Percentiles rank a stretch among this genome's conserved stretches.
These are phyloP conservation scores for Pleurotus salmoneostramineus DNA, from an alignment of 768 basidiomycete species.

Conservation along the genomic window DNA sequence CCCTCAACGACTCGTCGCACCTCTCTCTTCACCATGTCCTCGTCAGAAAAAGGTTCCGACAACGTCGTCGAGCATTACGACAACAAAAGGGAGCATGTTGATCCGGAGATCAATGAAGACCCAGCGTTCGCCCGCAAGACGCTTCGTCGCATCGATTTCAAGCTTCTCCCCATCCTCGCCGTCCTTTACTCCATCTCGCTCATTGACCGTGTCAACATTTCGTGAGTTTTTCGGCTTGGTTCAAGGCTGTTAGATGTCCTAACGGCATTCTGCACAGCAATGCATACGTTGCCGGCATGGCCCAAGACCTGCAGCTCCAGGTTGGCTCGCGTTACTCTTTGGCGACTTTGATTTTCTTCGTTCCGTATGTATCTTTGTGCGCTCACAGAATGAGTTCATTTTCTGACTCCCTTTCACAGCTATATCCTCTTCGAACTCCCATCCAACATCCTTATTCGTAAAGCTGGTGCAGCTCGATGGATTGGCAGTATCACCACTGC, in stretches of 20 bases:
- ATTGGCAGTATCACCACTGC: slow-evolving; percentile 33
- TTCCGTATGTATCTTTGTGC: slow-evolving; percentile 40
- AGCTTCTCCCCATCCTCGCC: slow-evolving; percentile 38
- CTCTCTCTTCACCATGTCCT: neutral
- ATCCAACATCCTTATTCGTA: slow-evolving; percentile 37
- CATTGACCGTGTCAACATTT: slow-evolving; percentile 39
- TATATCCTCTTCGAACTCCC: slow-evolving; percentile 35
- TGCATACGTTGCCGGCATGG: slow-evolving; percentile 27
- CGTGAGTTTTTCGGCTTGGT: neutral
- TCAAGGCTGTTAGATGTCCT: too few relatives aligned
- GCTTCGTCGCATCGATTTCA: slow-evolving; percentile 34
- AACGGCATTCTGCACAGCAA: slow-evolving; percentile 22
- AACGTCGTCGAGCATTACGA: slow-evolving; percentile 4
- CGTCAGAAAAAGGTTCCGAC: slow-evolving; percentile 3
- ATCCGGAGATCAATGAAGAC: slow-evolving; percentile 3
- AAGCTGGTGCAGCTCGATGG: slow-evolving; percentile 40
- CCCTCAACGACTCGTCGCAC: neutral
- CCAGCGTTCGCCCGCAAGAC: slow-evolving; percentile 4
- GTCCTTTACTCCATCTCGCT: slow-evolving; percentile 39
- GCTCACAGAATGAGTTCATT: slow-evolving; percentile 8
- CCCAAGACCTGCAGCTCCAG: slow-evolving; percentile 20
- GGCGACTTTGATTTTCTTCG: slow-evolving; percentile 38
- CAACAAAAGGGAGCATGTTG: slow-evolving; percentile 1
- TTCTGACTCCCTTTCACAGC: neutral
- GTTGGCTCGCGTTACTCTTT: slow-evolving; percentile 35